Evolutionary conservation across 2,329 filamentous ascomycete species (phyloP), one percentile per base, ranked within the genome.

Genomic region (Coniochaeta prunicola): DNA sequence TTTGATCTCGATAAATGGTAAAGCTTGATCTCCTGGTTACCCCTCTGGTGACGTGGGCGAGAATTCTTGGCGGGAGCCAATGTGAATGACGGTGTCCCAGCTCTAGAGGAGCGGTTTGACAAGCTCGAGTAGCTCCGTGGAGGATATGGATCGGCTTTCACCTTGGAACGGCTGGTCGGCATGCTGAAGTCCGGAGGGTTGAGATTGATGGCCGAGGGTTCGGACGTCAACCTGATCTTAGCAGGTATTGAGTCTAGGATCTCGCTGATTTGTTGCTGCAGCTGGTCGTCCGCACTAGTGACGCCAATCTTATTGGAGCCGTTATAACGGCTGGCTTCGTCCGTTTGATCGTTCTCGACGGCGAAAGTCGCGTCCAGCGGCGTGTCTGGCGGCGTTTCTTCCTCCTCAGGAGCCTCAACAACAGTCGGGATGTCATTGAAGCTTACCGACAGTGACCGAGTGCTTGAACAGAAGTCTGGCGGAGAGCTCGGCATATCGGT

Each of bases 1-100:
- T 88, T 91, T 19, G 89, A 87, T 54, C 92, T 86, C 15, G 91
- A 91, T 38, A 99, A 82, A 73, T 97, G 92, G 67, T 97, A 99
- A 2, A 97, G 80, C 71, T 92, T 92, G 68, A 96, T 93, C 61
- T 93, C 92, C 56, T 87, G 83, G 59, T 86, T 82, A 57, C 80
- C 80, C 53, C 76, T 75, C 58, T 74, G 74, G 30, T 76, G 74
- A 28, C 80, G 76, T 0, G 78, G 73, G 9, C 82, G 79, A 3
- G 75, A 66, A 24, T 74, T 77, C 65, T 82, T 81, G 21, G 72
- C 69, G 0, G 89, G 87, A 19, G 87, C 86, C 0, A 92, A 77
- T 6, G 86, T 87, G 65, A 91, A 85, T 1, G 87, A 86, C 5
- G 87, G 85, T 0, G 85, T 88, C 7, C 80, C 77, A 0, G 86